phyloP scores from a whole-genome alignment of 352 stramenopile genomes.

The Globisporangium radiosum region DNA sequence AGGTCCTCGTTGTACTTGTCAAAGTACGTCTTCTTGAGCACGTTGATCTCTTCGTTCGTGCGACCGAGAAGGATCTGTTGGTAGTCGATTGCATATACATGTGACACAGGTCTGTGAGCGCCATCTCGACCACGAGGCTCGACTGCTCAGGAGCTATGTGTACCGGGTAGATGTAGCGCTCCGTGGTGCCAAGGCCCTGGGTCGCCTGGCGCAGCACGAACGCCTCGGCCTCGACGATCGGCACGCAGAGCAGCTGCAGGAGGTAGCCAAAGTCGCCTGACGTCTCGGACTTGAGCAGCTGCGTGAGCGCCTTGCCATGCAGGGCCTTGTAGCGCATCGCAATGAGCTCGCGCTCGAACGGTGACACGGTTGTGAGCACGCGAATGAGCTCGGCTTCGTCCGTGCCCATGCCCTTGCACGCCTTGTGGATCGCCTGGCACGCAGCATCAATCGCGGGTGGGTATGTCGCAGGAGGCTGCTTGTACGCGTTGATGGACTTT shows the following conservation, averaged over 20 bases:
- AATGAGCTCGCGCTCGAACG: slow-evolving; percentile 49
- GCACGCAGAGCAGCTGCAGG: slow-evolving; percentile 51
- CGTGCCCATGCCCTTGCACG: slow-evolving; percentile 63
- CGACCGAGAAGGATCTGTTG: slow-evolving; percentile 57
- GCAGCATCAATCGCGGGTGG: slow-evolving; percentile 42
- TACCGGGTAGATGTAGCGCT: slow-evolving; percentile 70
- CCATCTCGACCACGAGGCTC: too few relatives aligned
- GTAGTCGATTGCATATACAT: neutral
- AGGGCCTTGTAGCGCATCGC: slow-evolving; percentile 66
- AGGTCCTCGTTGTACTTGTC: slow-evolving; percentile 74
- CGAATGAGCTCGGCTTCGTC: slow-evolving; percentile 58
- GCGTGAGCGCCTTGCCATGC: slow-evolving; percentile 48
- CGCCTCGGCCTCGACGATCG: slow-evolving; percentile 57
- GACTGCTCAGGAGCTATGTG: neutral
- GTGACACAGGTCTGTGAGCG: too few relatives aligned
- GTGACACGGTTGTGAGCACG: slow-evolving; percentile 33
- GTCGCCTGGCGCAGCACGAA: slow-evolving; percentile 57
- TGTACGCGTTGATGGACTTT: slow-evolving; percentile 14
- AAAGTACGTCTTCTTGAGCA: slow-evolving; percentile 73
- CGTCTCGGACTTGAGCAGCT: slow-evolving; percentile 57
- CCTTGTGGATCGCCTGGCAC: slow-evolving; percentile 47
- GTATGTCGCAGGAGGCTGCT: slow-evolving; percentile 16
- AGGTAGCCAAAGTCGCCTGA: slow-evolving; percentile 67
- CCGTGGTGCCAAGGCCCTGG: slow-evolving; percentile 40
- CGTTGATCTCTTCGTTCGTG: slow-evolving; percentile 61